Evolutionary conservation across 2,329 filamentous ascomycete species (phyloP).

Genomic region (Penicillium brasilianum): DNA sequence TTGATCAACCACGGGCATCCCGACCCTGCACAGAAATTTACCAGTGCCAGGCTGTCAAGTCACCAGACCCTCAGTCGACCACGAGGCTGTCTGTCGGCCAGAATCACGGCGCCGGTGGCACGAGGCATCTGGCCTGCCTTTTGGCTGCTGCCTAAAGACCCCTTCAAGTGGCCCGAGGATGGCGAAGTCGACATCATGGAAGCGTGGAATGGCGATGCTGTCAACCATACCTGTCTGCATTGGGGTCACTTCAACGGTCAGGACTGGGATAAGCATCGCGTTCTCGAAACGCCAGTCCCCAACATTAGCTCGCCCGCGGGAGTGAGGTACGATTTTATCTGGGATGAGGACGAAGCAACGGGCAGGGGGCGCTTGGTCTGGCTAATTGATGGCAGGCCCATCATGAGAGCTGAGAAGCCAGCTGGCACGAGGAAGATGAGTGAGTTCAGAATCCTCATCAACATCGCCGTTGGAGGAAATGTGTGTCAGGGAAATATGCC

Average conservation of each 20-base stretch:
- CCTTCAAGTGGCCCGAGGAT: slow-evolving; percentile 34
- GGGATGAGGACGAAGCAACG: slow-evolving; percentile 31
- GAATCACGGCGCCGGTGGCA: slow-evolving; percentile 30
- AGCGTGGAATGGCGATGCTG: slow-evolving; percentile 33
- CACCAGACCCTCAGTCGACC: slow-evolving; percentile 30
- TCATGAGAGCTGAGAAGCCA: slow-evolving; percentile 34
- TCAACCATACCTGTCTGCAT: slow-evolving; percentile 33
- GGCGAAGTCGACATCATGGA: slow-evolving; percentile 34
- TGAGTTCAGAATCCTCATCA: slow-evolving; percentile 34
- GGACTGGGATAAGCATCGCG: slow-evolving; percentile 34
- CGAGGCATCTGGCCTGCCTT: slow-evolving; percentile 34
- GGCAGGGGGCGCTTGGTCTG: slow-evolving; percentile 30
- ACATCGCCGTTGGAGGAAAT: slow-evolving; percentile 34
- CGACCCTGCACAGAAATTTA: slow-evolving; percentile 30
- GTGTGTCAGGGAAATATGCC: slow-evolving; percentile 33
- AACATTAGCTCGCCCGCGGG: slow-evolving; percentile 29
- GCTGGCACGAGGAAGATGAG: slow-evolving; percentile 33
- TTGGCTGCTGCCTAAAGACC: slow-evolving; percentile 36
- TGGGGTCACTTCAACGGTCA: slow-evolving; percentile 33
- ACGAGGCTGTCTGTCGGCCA: slow-evolving; percentile 32
- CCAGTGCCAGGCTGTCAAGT: slow-evolving; percentile 32
- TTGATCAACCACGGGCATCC: slow-evolving; percentile 32
- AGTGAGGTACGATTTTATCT: slow-evolving; percentile 32
- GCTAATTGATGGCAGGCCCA: slow-evolving; percentile 31
- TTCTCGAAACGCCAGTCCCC: slow-evolving; percentile 31